Evolutionary conservation across 1,139 yeast genomes (phyloP), one percentile per base, ranked within the genome.

Genomic region (Diutina siamensis): DNA sequence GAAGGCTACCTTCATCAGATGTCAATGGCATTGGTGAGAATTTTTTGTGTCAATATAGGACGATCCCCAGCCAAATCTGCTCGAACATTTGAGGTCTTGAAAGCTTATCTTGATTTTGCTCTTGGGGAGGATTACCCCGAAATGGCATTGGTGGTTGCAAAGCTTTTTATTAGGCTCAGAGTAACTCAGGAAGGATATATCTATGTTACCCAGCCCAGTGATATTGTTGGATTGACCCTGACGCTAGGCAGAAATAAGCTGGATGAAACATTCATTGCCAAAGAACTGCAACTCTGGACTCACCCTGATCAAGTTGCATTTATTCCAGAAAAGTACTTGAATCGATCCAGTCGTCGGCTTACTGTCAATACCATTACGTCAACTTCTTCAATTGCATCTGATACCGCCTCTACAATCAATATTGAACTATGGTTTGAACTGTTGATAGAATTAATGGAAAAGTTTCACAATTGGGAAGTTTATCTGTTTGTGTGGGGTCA

Each of bases 401-500:
- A 17, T 18, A 34, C 22, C n/a, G 28, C 17, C 10, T 35, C 20
- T 7, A 18, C 36, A 2, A 59, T 78, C 17, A 77, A 79, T 51
- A 64, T 80, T 18, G 59, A 71, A 3, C 55, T 59, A 17, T 79
- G 87, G 83, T 60, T 83, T 8, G 59, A 67, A 2, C 52, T 77
- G 13, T 76, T 80, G 2, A 59, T 74, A 17, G 62, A 64, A 13
- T 65, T 82, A 0, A 59, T 83, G 55, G 72, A 70, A n/a, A 64
- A 67, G 13, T 82, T 80, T 38, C 65, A 74, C 20, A 72, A 75
- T 48, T 84, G 92, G 89, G 92, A 83, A 50, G 60, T 79, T 1
- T 85, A 79, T 56, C 77, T 88, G 0, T 82, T 70, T 55, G 61
- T 79, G 1, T 67, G 84, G 69, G 77, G 83, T 0, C 88, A 83